Base-by-base conservation (phyloP, 2,329 filamentous ascomycete genomes). In the Colletotrichum abscissum region DNA sequence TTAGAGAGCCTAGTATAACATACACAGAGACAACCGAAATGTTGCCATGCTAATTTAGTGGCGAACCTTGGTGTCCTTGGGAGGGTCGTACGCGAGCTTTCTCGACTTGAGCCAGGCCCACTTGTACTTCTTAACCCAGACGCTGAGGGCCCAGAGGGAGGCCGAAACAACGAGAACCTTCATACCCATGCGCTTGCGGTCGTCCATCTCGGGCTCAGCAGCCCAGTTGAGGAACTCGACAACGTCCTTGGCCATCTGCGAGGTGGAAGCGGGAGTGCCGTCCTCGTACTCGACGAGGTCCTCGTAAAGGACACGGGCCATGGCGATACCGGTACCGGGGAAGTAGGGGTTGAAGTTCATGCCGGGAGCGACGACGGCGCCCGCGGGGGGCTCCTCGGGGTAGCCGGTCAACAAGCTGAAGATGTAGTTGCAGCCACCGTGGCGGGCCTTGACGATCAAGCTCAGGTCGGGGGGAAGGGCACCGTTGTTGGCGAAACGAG, bases 321-420 rank as follows among this genome's bases (percentile, higher is more conserved):
- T 99, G 81, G 94, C 97, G 84, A 99, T 99, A 83, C 96, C 96
- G 79, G 97, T 98, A 82, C 97, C 97, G 72, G 97, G 97, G 92
- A 99, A 99, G 90, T 98, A 99, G 74, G 97, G 97, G 91, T 99
- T 99, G 92, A 99, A 99, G 92, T 98, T 98, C 86, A 99, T 92
- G 81, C 97, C 97, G 75, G 92, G 91, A 79, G 92, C 92, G 74
- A 99, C 93, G 79, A 90, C 87, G 75, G 94, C 95, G 83, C 97
- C 97, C 64, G 97, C 94, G 67, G 97, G 97, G 74, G 95, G 90
- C 87, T 99, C 97, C 78, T 99, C 97, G 74, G 97, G 97, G 86
- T 99, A 99, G 79, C 97, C 97, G 69, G 97, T 99, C 82, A 99
- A 88, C 84, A 99, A 90, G 84, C 89, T 95, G 91, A 98, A 99